These are phyloP conservation scores for Curvularia hawaiiensis DNA, from an alignment of 2,329 filamentous ascomycete species.

Conservation along the genomic window DNA sequence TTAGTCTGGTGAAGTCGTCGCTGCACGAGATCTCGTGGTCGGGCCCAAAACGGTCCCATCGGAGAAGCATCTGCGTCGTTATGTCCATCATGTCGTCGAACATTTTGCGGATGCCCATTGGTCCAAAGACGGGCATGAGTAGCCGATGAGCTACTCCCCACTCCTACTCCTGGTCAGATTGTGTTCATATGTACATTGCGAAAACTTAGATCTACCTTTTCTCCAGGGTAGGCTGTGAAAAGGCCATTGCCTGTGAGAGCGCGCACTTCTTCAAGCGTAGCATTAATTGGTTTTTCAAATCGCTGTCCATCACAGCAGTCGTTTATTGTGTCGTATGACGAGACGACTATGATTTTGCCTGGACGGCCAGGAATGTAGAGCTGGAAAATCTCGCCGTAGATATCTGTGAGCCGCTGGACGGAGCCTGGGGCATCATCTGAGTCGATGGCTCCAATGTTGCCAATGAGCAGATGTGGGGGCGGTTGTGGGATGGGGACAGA, in stretches of 20 bases:
- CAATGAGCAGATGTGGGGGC: constrained; percentile 8
- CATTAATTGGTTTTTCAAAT: constrained; percentile 12
- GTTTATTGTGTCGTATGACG: constrained; percentile 14
- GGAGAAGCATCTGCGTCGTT: constrained; percentile 11
- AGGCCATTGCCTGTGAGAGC: constrained; percentile 10
- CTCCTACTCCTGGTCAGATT: not conserved
- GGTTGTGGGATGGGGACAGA: constrained; percentile 13
- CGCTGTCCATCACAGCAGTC: constrained; percentile 10
- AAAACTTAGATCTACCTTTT: not conserved
- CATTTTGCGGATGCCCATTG: constrained; percentile 13
- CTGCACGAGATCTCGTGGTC: constrained; percentile 12
- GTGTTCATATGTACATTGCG: not conserved
- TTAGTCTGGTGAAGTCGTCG: constrained; percentile 11
- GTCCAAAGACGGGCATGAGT: constrained; percentile 13
- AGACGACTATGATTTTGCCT: constrained; percentile 9
- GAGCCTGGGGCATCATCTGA: constrained; percentile 8
- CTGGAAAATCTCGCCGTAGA: constrained; percentile 15
- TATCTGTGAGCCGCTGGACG: constrained; percentile 9
- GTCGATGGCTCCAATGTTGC: constrained; percentile 11
- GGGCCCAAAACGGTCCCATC: constrained; percentile 13
- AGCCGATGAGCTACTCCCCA: constrained; percentile 12
- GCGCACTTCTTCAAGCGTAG: constrained; percentile 11
- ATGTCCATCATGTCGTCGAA: constrained; percentile 15
- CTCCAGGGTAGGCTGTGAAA: constrained; percentile 12
- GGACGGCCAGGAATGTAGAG: constrained; percentile 8